phyloP scores from a whole-genome alignment of 164 flowering plant genomes.

The Chimonanthus salicifolius region DNA sequence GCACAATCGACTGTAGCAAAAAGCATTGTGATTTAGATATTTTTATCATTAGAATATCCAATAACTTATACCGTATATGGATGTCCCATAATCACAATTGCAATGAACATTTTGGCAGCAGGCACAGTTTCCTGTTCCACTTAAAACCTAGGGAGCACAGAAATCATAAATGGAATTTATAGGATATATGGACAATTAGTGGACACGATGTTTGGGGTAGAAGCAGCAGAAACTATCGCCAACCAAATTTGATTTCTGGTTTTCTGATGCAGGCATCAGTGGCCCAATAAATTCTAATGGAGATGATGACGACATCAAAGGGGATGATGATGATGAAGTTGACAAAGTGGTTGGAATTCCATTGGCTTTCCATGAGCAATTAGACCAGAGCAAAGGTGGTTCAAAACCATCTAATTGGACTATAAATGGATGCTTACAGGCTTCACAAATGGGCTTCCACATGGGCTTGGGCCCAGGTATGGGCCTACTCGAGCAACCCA shows the following conservation, averaged over 20 bases:
- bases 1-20: constrained; percentile 16
- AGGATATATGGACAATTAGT: not conserved
- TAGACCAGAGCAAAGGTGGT: too few relatives aligned
- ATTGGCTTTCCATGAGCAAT: too few relatives aligned
- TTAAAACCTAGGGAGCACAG: not conserved
- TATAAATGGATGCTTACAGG: too few relatives aligned
- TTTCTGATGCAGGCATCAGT: not conserved
- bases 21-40: constrained; percentile 5
- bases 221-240: not conserved
- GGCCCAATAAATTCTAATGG: too few relatives aligned
- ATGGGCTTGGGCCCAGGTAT: too few relatives aligned
- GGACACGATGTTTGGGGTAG: not conserved
- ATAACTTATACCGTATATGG: not conserved
- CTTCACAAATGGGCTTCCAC: too few relatives aligned
- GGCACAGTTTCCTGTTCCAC: not conserved
- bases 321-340: too few relatives aligned
- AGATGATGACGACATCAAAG: too few relatives aligned
- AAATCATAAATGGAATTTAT: not conserved
- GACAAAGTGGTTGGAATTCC: too few relatives aligned
- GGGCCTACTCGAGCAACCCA: too few relatives aligned
- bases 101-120: not conserved
- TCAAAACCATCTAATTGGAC: too few relatives aligned
- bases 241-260: not conserved
- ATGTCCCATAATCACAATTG: not conserved
- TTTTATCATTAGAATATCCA: not conserved